Conservation (phyloP, 2,329 filamentous ascomycete genomes). For the Stagonosporopsis rhizophila region DNA sequence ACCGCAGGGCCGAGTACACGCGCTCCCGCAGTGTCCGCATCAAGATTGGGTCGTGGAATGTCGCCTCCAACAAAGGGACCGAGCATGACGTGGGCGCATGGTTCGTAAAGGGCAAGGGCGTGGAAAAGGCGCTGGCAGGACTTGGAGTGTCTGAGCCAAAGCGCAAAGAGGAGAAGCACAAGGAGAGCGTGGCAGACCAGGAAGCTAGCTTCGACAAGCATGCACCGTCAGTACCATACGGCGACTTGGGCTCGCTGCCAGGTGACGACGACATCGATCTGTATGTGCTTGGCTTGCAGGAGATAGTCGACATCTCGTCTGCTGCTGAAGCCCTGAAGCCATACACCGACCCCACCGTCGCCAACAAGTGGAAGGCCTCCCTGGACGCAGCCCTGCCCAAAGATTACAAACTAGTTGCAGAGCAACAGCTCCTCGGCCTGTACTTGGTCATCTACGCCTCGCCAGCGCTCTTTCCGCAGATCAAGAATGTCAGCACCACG, state of each 20-base stretch:
- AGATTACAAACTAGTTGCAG: constrained; percentile 77
- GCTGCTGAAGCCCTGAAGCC: constrained; percentile 78
- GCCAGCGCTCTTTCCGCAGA: constrained; percentile 72
- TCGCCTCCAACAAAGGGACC: constrained; percentile 81
- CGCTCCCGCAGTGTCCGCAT: constrained; percentile 76
- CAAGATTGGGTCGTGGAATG: constrained; percentile 96
- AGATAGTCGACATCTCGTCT: constrained; percentile 85
- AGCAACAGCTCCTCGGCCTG: constrained; percentile 86
- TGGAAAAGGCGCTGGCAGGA: constrained; percentile 68
- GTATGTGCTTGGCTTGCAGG: constrained; percentile 89
- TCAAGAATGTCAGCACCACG: constrained; percentile 82
- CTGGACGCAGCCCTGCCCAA: constrained; percentile 75
- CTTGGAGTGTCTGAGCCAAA: constrained; percentile 47
- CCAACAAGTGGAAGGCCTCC: constrained; percentile 81
- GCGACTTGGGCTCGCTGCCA: constrained; percentile 57
- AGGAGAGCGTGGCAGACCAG: constrained; percentile 57
- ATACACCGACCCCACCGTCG: constrained; percentile 74
- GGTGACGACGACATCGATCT: constrained; percentile 78
- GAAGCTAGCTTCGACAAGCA: constrained; percentile 56
- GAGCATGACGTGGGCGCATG: constrained; percentile 87
- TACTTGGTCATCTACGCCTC: constrained; percentile 86
- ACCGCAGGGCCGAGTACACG: constrained; percentile 80
- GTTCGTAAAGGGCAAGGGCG: constrained; percentile 81
- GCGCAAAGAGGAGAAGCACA: constrained; percentile 43
- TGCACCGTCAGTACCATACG: constrained; percentile 52